A percentile compares a stretch with the other conserved stretches of the same genome.
Evolutionary conservation across 371 early-diverging fungal species (phyloP).

Genomic region (Sporodiniella umbellata): DNA sequence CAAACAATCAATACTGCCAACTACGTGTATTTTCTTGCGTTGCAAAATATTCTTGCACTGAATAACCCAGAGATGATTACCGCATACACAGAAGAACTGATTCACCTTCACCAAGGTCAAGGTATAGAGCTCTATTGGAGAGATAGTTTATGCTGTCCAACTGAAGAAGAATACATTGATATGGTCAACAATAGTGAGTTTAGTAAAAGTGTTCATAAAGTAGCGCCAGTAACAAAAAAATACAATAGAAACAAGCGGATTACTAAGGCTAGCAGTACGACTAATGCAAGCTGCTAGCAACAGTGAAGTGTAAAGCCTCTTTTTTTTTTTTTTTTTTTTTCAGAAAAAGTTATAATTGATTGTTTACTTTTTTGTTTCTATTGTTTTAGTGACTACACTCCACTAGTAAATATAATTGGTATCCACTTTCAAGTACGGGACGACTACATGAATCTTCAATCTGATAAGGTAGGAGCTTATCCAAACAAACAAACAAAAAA

Average conservation of each 20-base stretch:
- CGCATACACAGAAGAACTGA: conserved; percentile 86
- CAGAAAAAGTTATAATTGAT: too few species aligned
- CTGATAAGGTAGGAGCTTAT: too few species aligned
- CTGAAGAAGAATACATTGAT: conserved; percentile 80
- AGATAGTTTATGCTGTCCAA: conserved; percentile 78
- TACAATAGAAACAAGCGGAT: conserved; percentile 87
- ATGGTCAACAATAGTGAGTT: conserved; percentile 93
- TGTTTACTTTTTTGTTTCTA: not conserved
- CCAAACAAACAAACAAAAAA: too few species aligned
- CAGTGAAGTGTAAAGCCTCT: conserved; percentile 43
- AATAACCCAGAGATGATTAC: conserved; percentile 64
- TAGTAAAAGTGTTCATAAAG: too few species aligned
- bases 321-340: not conserved
- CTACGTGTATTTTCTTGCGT: conserved; percentile 91
- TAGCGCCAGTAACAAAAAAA: too few species aligned
- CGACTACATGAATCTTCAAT: conserved; percentile 92
- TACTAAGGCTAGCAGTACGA: conserved; percentile 87
- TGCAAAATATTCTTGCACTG: conserved; percentile 72
- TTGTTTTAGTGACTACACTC: conserved; percentile 63
- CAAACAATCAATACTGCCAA: conserved; percentile 94
- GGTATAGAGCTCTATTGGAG: conserved; percentile 79
- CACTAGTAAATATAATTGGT: conserved; percentile 84
- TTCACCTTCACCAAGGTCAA: conserved; percentile 92
- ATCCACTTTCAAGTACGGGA: conserved; percentile 95
- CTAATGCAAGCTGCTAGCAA: conserved; percentile 78